These are phyloP conservation scores for Thelonectria blattea DNA, from an alignment of 2,329 filamentous ascomycete genomes.

Conservation along the genomic window DNA sequence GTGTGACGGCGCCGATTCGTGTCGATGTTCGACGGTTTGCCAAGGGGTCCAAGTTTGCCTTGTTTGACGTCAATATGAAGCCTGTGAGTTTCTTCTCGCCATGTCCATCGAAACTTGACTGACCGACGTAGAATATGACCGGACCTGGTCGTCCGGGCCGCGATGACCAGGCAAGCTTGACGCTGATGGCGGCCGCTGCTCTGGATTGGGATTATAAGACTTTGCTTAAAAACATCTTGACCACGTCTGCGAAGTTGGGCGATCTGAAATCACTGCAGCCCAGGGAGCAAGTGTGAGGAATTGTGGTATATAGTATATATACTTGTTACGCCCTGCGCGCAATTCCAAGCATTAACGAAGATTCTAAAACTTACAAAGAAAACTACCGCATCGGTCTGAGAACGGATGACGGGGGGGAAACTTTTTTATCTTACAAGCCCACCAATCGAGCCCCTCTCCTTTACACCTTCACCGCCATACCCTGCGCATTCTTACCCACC, in stretches of 20 bases:
- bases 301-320: not conserved
- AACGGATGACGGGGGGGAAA: no score
- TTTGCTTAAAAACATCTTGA: constrained; percentile 19
- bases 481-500: constrained; percentile 2
- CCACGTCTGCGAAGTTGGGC: constrained; percentile 20
- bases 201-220: constrained; percentile 25
- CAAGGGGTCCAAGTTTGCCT: constrained; percentile 46
- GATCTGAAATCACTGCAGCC: constrained; percentile 5
- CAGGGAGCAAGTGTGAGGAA: not conserved
- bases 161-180: constrained; percentile 31
- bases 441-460: no score
- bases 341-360: not conserved
- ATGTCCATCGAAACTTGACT: not conserved
- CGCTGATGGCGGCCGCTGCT: constrained; percentile 24
- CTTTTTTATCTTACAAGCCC: no score
- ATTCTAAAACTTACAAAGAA: no score
- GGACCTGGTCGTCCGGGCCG: constrained; percentile 25
- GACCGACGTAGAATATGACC: constrained; percentile 28
- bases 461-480: constrained; percentile 4
- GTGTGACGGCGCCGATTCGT: constrained; percentile 51
- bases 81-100: constrained; percentile 45
- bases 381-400: no score
- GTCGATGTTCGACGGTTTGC: constrained; percentile 53
- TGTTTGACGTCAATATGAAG: constrained; percentile 61
- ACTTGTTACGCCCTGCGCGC: no score